Evolutionary conservation across 306 rosid species (phyloP).

Genomic region (Crotalaria pallida): DNA sequence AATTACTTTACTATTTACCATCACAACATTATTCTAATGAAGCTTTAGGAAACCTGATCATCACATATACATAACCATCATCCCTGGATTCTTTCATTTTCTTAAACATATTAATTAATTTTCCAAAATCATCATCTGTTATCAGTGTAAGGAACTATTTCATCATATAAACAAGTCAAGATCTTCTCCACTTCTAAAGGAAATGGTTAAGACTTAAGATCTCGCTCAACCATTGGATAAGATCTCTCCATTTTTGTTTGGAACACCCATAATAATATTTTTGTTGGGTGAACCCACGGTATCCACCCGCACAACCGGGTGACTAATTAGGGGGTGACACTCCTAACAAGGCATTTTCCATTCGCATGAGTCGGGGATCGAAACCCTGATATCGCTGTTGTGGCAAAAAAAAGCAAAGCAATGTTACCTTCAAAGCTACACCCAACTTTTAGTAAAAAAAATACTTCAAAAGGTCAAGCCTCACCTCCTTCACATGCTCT

Average conservation of each 20-base stretch:
- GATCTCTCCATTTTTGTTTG: too few relatives aligned
- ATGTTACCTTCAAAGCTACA: slow-evolving; percentile 32
- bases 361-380: too few relatives aligned
- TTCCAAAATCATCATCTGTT: slow-evolving; percentile 7
- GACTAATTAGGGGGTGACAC: too few relatives aligned
- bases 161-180: too few relatives aligned
- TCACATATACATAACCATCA: slow-evolving; percentile 5
- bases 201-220: too few relatives aligned
- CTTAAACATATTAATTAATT: not conserved
- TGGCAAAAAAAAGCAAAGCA: slow-evolving; percentile 4
- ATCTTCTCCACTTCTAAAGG: too few relatives aligned
- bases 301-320: too few relatives aligned
- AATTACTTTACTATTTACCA: not conserved
- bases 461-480: slow-evolving; percentile 20
- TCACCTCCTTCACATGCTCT: not conserved
- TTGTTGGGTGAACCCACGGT: too few relatives aligned
- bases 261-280: too few relatives aligned
- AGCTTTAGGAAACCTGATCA: not conserved
- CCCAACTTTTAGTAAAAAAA: slow-evolving; percentile 13
- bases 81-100: not conserved
- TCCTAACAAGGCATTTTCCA: too few relatives aligned
- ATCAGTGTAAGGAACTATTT: slow-evolving; percentile 1
- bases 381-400: slow-evolving; percentile 5
- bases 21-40: not conserved
- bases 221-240: too few relatives aligned